Base-by-base conservation (phyloP, 1,139 yeast species). In the Ashbya aceris region DNA sequence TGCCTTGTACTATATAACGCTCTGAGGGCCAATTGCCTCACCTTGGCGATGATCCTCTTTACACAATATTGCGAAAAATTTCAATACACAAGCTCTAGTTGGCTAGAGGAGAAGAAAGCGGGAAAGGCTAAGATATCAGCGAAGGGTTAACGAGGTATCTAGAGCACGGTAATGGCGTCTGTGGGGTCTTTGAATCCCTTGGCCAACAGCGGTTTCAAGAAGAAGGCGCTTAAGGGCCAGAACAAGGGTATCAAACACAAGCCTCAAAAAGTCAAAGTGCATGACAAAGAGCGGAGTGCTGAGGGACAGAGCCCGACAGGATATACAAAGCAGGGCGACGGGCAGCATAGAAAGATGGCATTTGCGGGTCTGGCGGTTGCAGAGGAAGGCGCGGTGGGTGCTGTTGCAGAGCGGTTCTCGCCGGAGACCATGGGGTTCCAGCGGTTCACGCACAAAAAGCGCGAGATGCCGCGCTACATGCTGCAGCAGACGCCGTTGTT, bases 401-500 rank as follows among this genome's bases (percentile, higher is more conserved):
- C 45, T 4, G 17, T 42, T n/a, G 36, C 38, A 13, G 9, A 10
- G 6, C 23, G 23, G 6, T 17, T 17, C 23, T 17, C 23, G 6
- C 23, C 23, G 23, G 23, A 17, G 23, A 36, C 45, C 14, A 36
- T 51, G 5, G 56, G 59, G 2, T 54, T 52, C 30, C 38, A 46
- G 11, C 11, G 46, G 0, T 13, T 44, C 2, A 3, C 30, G 10
- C 56, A 53, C 36, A 45, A 33, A 8, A 43, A 46, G 3, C 48
- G 70, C 33, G 58, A 54, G 7, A 35, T 55, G 5, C 70, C 70
- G 3, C 58, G 59, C 36, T 67, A 64, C 40, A 45, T 67, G 33
- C 42, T 64, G 1, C 58, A 59, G 27, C 69, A 65, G 43, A 54
- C 62, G 30, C 66, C 69, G 7, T 56, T 59, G 17, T 45, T 66